Base-by-base conservation (phyloP, 176 grass and related monocot genomes). In the Cenchrus purpureus region DNA sequence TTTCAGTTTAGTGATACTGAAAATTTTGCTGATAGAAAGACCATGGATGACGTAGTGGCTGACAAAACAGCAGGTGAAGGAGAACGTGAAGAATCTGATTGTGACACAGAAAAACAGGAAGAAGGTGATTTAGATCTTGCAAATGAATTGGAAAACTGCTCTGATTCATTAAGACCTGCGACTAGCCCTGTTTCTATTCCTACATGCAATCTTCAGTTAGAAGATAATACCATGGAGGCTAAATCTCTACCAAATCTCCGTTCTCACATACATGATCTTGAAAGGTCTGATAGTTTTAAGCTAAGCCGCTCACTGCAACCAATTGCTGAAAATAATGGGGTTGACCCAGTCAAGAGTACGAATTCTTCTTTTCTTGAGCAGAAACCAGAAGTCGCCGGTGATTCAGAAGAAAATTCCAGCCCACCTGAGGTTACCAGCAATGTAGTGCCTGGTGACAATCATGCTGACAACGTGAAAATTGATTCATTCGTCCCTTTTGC, bases 1-100 rank as follows among this genome's bases (percentile, higher is more conserved):
- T 98, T 98, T 61, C 83, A 89, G 40, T 93, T 92, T 81, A 94
- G 87, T 85, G 96, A 92, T 56, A 75, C 51, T 60, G 91, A 90
- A 79, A 84, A 75, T 87, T 91, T 85, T 89, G n/a, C 52, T n/a
- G 85, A 89, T 74, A 82, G 59, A 88, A 87, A 91, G 32, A 87
- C 60, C 17, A 55, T 60, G 74, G 77, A 76, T 84, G 74, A 79
- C 15, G 4, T 44, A 64, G 65, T 22, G 81, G 65, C 73, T 79
- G 49, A 81, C 72, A 80, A 83, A 84, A 74, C 31, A 77, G 75
- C 55, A 76, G 31, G 63, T 82, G 34, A 62, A 71, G 73, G 73
- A 85, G 85, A 87, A 58, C 45, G 57, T 70, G 48, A 77, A 25
- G 81, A 69, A 84, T 74, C 74, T 88, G 86, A 88, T 71, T 73